Percentiles rank a stretch among this genome's conserved stretches.
phyloP scores from a whole-genome alignment of 73 alveolate genomes.

The Blepharisma japonicum region DNA sequence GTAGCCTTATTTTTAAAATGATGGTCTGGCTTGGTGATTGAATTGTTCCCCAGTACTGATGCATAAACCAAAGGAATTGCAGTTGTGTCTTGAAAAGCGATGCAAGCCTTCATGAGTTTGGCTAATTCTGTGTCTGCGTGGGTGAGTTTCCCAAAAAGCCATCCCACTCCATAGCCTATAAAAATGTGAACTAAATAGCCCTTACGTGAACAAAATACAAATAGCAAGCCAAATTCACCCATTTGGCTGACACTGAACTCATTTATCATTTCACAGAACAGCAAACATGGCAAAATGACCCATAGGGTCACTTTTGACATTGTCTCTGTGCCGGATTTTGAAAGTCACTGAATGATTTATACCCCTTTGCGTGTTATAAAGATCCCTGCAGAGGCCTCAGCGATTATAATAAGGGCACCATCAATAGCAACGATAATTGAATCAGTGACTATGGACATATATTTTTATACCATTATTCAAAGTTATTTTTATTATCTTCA shows the following conservation, averaged over 20 bases:
- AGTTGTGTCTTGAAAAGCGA: conserved; percentile 18
- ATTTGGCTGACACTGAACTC: background rate
- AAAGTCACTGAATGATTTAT: too few species aligned
- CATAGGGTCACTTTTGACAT: too few species aligned
- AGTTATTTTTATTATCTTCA: too few species aligned
- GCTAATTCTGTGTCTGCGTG: background rate
- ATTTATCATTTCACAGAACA: conserved; percentile 18
- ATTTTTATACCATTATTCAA: too few species aligned
- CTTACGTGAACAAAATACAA: conserved; percentile 13
- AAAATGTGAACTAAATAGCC: background rate
- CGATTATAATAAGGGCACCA: too few species aligned
- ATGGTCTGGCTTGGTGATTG: background rate
- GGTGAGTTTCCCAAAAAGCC: background rate
- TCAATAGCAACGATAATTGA: too few species aligned
- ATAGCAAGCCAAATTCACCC: conserved; percentile 1
- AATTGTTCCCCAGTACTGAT: background rate
- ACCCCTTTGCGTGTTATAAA: too few species aligned
- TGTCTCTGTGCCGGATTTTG: too few species aligned
- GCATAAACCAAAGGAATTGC: conserved; percentile 9
- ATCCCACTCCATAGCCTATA: background rate
- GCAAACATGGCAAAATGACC: background rate
- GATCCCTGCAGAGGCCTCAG: too few species aligned
- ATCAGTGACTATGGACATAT: too few species aligned
- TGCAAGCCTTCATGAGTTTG: background rate
- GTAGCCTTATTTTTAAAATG: background rate